These are phyloP conservation scores for Anacardium occidentale DNA, from an alignment of 345 rosid genomes.

Conservation along the genomic window DNA sequence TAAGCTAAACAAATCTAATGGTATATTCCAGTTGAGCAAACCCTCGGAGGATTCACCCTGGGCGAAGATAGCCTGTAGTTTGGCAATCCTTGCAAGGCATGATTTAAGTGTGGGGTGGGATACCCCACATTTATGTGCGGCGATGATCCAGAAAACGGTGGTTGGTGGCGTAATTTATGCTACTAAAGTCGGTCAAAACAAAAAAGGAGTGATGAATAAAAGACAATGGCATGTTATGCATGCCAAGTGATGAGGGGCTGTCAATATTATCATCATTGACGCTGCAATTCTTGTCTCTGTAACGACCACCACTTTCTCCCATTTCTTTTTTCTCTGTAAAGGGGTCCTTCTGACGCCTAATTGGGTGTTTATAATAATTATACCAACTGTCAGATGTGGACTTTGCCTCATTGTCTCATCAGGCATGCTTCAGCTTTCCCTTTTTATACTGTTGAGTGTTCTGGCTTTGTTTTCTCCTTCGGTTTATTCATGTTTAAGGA, in stretches of 20 bases:
- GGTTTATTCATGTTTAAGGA: too few relatives aligned
- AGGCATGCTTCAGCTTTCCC: neutral
- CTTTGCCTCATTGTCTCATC: neutral
- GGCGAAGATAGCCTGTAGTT: neutral
- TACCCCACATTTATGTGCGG: slow-evolving; percentile 1
- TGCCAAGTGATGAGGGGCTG: neutral
- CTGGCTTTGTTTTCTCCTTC: too few relatives aligned
- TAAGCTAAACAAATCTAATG: too few relatives aligned
- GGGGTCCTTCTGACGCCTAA: slow-evolving; percentile 32
- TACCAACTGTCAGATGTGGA: slow-evolving; percentile 22
- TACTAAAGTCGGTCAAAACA: neutral
- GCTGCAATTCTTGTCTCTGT: slow-evolving; percentile 15
- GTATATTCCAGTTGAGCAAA: too few relatives aligned
- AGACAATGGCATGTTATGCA: neutral
- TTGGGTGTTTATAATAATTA: slow-evolving; percentile 25
- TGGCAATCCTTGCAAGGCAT: neutral
- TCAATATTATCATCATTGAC: slow-evolving; percentile 5
- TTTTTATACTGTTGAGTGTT: too few relatives aligned
- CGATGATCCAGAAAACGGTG: neutral
- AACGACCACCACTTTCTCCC: slow-evolving; percentile 12
- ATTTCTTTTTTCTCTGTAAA: neutral
- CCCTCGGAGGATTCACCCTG: too few relatives aligned
- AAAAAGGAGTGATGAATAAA: too few relatives aligned
- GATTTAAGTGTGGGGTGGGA: neutral
- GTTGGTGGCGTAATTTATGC: slow-evolving; percentile 34